Conservation (phyloP, 495 filamentous ascomycete species). For the Schizothecium vesticola region DNA sequence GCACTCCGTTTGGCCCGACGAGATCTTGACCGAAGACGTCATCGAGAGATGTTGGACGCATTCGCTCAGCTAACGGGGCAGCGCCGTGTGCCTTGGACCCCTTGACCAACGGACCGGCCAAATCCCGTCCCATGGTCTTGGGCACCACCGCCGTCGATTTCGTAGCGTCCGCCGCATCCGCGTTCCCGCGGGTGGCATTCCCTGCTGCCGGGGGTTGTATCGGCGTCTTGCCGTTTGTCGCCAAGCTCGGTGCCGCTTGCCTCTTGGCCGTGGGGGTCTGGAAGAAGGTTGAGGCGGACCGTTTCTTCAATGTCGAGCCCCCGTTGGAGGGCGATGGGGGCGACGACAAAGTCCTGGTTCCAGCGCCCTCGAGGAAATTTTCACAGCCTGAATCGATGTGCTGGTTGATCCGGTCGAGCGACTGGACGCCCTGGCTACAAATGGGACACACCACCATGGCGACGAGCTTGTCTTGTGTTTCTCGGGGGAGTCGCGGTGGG, state of each 20-base stretch:
- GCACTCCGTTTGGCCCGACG: slow-evolving; percentile 74
- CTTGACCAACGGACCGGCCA: slow-evolving; percentile 44
- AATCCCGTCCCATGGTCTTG: background rate
- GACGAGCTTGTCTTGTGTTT: too few relatives aligned
- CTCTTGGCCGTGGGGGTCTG: slow-evolving; percentile 60
- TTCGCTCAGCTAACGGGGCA: slow-evolving; percentile 85
- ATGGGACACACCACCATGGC: slow-evolving; percentile 73
- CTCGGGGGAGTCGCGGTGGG: too few relatives aligned
- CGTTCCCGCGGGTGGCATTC: slow-evolving; percentile 13
- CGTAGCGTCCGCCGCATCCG: slow-evolving; percentile 14
- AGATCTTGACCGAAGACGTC: slow-evolving; percentile 90
- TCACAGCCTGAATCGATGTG: slow-evolving; percentile 87
- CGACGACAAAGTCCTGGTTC: background rate
- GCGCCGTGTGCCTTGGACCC: slow-evolving; percentile 61
- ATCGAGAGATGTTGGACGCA: slow-evolving; percentile 79
- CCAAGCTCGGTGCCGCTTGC: slow-evolving; percentile 28
- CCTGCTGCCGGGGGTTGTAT: slow-evolving; percentile 23
- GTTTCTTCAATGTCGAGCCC: slow-evolving; percentile 10
- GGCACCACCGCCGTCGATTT: slow-evolving; percentile 21
- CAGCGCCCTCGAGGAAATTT: slow-evolving; percentile 39
- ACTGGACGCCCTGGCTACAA: slow-evolving; percentile 70
- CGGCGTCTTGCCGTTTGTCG: slow-evolving; percentile 7
- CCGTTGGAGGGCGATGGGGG: background rate
- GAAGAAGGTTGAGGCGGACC: slow-evolving; percentile 67
- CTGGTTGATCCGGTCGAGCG: slow-evolving; percentile 68